Evolutionary conservation across 1,284 basidiomycete genomes (phyloP), one percentile per base, ranked within the genome.

Genomic region (Austropuccinia psidii): DNA sequence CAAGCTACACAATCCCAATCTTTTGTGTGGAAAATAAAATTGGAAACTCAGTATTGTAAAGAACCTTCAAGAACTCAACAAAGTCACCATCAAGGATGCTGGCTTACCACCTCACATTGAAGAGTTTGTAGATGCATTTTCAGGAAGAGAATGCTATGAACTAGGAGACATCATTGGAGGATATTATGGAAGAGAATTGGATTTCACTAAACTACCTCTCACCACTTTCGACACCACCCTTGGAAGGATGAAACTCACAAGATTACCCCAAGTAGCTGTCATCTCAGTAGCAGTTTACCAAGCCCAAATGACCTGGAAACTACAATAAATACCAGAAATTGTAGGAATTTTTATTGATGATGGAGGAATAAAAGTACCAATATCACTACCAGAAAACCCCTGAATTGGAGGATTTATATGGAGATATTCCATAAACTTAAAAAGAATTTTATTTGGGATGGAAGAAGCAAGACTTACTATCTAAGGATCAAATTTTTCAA

Each of bases 331-430:
- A 4, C 61, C 61, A 43, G 13, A 64, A 9, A 4, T 27, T 64
- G 61, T 47, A 47, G 47, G 49, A 27, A 67, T 50, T 11, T 67
- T 67, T 67, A 55, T 67, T 35, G 65, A 67, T 67, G 65, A 67
- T 67, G 65, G 65, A 21, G 65, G 65, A 9, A 68, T 68, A 8
- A 68, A 68, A 54, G 66, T 49, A 9, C 52, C 52, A 13, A 24
- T 2, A 57, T 31, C n/a, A 6, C n/a, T 62, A 41, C 3, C 19
- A 29, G 60, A 24, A 62, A 62, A 62, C 21, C 21, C 60, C 21
- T 39, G 60, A 4, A 62, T 62, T 24, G 47, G 60, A 45, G 47
- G 11, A 45, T 62, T 47, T 62, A 45, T 62, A 45, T 62, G 37
- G 60, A 29, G 47, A 29, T 62, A 62, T 62, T 39, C 39, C 2